Evolutionary conservation across 768 basidiomycete species (phyloP).

Genomic region (Wakefieldia striispora): DNA sequence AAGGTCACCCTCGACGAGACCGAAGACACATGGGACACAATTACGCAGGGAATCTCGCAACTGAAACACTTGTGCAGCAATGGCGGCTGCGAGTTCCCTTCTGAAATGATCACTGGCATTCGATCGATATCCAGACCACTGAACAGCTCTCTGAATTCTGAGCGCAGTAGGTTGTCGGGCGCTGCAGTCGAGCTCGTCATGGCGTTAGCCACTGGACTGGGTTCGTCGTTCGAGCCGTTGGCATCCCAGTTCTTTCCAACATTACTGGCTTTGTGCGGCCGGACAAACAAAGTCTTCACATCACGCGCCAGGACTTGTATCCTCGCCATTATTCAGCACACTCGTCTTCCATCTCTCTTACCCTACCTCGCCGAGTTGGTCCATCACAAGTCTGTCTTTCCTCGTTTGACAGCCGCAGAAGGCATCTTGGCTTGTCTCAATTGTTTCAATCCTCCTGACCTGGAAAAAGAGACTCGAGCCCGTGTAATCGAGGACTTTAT

Average conservation of each 20-base stretch:
- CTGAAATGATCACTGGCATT: conserved; percentile 50
- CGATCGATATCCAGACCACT: conserved; percentile 53
- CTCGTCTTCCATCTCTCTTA: conserved; percentile 64
- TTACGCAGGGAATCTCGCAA: conserved; percentile 46
- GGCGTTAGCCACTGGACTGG: conserved; percentile 53
- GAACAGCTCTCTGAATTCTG: conserved; percentile 62
- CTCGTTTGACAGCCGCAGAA: conserved; percentile 67
- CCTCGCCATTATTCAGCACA: conserved; percentile 57
- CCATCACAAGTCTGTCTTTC: conserved; percentile 66
- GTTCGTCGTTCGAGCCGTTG: conserved; percentile 62
- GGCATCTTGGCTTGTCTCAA: conserved; percentile 64
- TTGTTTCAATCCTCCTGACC: conserved; percentile 74
- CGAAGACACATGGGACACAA: conserved; percentile 79
- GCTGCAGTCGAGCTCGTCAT: conserved; percentile 62
- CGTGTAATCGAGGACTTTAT: conserved; percentile 71
- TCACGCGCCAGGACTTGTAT: conserved; percentile 64
- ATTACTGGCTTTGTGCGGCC: conserved; percentile 62
- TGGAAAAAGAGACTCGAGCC: conserved; percentile 66
- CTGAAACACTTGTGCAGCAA: conserved; percentile 50
- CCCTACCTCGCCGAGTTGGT: conserved; percentile 53
- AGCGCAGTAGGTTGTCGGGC: conserved; percentile 70
- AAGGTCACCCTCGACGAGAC: conserved; percentile 54
- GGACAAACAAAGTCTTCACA: conserved; percentile 77
- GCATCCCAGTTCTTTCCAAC: conserved; percentile 66
- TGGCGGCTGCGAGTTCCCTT: conserved; percentile 50